Conservation (phyloP, 352 stramenopile species). For the Pythium coloratum region DNA sequence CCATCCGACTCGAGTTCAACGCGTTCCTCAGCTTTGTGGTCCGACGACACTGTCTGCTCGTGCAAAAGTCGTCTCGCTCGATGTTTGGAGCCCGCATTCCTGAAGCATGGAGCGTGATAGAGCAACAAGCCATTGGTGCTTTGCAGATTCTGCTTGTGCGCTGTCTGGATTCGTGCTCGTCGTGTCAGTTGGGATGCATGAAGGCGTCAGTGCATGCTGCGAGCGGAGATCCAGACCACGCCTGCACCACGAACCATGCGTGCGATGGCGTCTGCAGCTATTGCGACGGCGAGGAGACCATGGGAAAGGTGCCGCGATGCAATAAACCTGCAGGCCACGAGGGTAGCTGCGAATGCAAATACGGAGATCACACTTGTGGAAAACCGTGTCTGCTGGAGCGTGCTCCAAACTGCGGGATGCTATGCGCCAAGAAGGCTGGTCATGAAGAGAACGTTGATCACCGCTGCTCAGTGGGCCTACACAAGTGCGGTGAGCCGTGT, state of each 20-base stretch:
- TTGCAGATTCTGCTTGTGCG: constrained; percentile 58
- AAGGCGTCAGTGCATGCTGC: constrained; percentile 42
- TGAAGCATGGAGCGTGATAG: constrained; percentile 46
- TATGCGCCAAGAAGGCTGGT: constrained; percentile 44
- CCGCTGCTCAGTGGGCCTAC: constrained; percentile 52
- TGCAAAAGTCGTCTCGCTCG: constrained; percentile 44
- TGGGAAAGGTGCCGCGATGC: constrained; percentile 40
- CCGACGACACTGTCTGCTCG: constrained; percentile 50
- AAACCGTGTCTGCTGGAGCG: constrained; percentile 37
- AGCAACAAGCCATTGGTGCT: constrained; percentile 44
- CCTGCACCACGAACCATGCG: constrained; percentile 53
- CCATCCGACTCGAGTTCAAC: constrained; percentile 50
- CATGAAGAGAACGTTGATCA: constrained; percentile 41
- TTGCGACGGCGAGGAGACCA: constrained; percentile 34
- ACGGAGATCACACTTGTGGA: constrained; percentile 68
- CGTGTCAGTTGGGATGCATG: constrained; percentile 67
- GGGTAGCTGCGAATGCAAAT: constrained; percentile 59
- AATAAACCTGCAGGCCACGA: constrained; percentile 59
- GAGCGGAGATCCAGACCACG: constrained; percentile 27
- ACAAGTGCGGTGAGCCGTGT: constrained; percentile 60
- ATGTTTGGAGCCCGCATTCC: constrained; percentile 39
- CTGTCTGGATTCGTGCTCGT: constrained; percentile 53
- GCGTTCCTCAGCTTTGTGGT: constrained; percentile 56
- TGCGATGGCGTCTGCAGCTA: constrained; percentile 53
- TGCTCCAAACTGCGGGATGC: constrained; percentile 54